Evolutionary conservation across 1,284 basidiomycete species (phyloP).

Genomic region (Rhizoctonia solani): DNA sequence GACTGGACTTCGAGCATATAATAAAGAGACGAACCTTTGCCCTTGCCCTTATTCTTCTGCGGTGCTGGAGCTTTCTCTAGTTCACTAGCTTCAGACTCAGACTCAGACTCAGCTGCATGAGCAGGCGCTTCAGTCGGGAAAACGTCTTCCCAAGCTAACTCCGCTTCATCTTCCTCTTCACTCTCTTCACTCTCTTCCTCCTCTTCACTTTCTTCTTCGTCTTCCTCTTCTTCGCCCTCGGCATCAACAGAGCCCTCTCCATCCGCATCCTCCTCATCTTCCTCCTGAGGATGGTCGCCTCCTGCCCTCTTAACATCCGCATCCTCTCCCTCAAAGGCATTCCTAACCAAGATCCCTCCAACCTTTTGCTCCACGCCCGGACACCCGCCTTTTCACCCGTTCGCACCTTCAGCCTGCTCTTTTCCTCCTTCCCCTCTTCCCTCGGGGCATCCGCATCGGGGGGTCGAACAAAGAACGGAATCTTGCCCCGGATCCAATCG

Average conservation of each 20-base stretch:
- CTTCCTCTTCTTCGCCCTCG: constrained; percentile 40
- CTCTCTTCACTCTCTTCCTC: constrained; percentile 39
- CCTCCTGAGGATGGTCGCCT: constrained; percentile 52
- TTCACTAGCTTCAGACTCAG: constrained; percentile 25
- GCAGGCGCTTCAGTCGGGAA: constrained; percentile 39
- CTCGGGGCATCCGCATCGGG: constrained; percentile 39
- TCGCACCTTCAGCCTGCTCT: constrained; percentile 32
- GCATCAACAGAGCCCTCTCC: constrained; percentile 42
- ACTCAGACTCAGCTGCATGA: constrained; percentile 35
- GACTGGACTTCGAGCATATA: neutral
- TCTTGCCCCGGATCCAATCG: constrained; percentile 97
- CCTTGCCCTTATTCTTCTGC: neutral
- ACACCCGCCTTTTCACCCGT: constrained; percentile 43
- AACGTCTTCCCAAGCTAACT: constrained; percentile 55
- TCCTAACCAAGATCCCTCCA: constrained; percentile 82
- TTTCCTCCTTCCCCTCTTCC: constrained; percentile 42
- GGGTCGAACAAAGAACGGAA: constrained; percentile 82
- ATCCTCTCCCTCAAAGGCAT: constrained; percentile 75
- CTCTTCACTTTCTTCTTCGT: constrained; percentile 42
- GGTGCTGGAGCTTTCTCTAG: constrained; percentile 22
- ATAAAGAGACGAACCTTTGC: constrained; percentile 14
- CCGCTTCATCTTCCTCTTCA: constrained; percentile 42
- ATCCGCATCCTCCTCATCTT: constrained; percentile 49
- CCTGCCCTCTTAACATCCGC: constrained; percentile 42
- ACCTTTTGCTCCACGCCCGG: constrained; percentile 74